Conservation (phyloP, 148 eudicot species). For the Silene conica region DNA sequence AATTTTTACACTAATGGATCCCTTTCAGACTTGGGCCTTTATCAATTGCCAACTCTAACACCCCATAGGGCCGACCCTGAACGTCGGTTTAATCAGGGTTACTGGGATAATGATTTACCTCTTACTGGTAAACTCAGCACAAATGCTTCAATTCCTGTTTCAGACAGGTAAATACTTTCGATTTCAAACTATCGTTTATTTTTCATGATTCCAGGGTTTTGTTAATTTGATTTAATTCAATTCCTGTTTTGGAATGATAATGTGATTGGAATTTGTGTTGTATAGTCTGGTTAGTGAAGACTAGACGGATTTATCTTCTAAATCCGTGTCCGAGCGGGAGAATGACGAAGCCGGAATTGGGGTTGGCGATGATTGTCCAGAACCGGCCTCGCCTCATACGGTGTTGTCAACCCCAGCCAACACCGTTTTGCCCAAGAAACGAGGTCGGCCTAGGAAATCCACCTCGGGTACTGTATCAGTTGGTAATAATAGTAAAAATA, state of each 20-base stretch:
- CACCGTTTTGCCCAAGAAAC: conserved; percentile 12
- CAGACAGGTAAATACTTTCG: conserved; percentile 34
- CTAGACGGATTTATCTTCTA: conserved; percentile 34
- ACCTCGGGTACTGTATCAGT: not conserved
- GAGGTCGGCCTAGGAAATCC: conserved; percentile 35
- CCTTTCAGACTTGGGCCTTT: no score
- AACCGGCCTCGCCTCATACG: conserved; percentile 19
- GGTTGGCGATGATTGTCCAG: not conserved
- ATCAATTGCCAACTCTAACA: no score
- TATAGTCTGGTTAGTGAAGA: conserved; percentile 23
- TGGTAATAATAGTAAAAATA: not conserved
- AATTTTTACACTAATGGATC: no score
- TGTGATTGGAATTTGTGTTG: not conserved
- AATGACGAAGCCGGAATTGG: not conserved
- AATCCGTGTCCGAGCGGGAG: conserved; percentile 10
- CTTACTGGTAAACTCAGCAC: conserved; percentile 26
- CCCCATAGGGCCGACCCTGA: no score
- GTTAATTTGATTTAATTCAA: not conserved
- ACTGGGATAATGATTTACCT: conserved; percentile 27
- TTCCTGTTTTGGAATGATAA: not conserved
- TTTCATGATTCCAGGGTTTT: conserved; percentile 7
- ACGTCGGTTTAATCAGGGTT: conserved; percentile 33
- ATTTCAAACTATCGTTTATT: not conserved
- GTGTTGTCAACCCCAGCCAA: not conserved
- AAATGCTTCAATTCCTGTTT: conserved; percentile 22